Conservation (phyloP, 345 rosid species). For the Cardamine resedifolia region DNA sequence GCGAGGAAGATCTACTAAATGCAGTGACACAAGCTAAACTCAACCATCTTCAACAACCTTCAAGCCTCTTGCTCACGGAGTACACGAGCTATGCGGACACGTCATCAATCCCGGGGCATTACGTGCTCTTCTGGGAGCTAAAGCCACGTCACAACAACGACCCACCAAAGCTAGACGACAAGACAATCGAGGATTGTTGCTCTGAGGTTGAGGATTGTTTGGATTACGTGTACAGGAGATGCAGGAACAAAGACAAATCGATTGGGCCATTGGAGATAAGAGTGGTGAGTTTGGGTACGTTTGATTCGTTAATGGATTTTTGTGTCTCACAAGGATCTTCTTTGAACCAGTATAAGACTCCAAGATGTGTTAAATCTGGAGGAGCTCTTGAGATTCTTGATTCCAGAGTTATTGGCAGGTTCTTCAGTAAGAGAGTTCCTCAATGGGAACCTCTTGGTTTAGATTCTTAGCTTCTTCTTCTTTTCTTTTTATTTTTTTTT, state of each 20-base stretch:
- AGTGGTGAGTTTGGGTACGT: constrained; percentile 70
- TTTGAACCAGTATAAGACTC: constrained; percentile 90
- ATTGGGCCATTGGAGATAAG: constrained; percentile 86
- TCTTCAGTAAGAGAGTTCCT: constrained; percentile 64
- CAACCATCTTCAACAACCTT: constrained; percentile 59
- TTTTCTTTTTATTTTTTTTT: too few species aligned
- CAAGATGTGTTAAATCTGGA: constrained; percentile 78
- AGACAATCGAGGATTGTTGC: constrained; percentile 77
- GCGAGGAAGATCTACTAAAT: constrained; percentile 79
- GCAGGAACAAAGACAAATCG: constrained; percentile 75
- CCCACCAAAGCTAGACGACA: constrained; percentile 48
- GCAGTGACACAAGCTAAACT: constrained; percentile 72
- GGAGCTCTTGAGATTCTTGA: constrained; percentile 65
- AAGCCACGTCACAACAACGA: constrained; percentile 52
- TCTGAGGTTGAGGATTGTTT: constrained; percentile 70
- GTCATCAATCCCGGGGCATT: constrained; percentile 81
- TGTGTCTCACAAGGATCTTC: constrained; percentile 89
- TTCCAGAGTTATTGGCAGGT: constrained; percentile 63
- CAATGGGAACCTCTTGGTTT: constrained; percentile 68
- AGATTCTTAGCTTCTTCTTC: constrained; percentile 39
- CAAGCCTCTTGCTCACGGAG: constrained; percentile 65
- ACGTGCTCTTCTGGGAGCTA: constrained; percentile 90
- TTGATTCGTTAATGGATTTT: constrained; percentile 84
- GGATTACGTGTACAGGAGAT: constrained; percentile 83
- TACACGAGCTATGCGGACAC: constrained; percentile 85